Evolutionary conservation across 2,329 filamentous ascomycete genomes (phyloP).

Genomic region (Onygenales sp.): DNA sequence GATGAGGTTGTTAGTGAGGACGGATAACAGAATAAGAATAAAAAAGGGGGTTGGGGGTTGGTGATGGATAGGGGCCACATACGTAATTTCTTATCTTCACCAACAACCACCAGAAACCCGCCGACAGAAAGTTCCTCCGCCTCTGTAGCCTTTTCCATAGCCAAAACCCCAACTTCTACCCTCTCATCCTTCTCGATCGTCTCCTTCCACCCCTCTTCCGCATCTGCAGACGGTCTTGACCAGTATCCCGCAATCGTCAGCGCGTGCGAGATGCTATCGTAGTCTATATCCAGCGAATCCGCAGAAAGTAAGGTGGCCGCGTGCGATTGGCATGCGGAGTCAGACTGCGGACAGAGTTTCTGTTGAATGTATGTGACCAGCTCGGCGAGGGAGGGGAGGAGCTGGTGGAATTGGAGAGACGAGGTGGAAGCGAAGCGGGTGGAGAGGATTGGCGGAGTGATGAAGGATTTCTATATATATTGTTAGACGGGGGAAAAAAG

Average conservation of each 20-base stretch:
- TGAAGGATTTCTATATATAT: slow-evolving; percentile 48
- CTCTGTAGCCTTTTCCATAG: slow-evolving; percentile 48
- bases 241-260: slow-evolving; percentile 59
- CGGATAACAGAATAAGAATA: background rate
- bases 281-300: slow-evolving; percentile 66
- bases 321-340: slow-evolving; percentile 42
- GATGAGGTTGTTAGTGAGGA: background rate
- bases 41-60: background rate
- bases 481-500: slow-evolving; percentile 14
- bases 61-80: slow-evolving; percentile 15
- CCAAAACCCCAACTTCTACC: slow-evolving; percentile 74
- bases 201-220: slow-evolving; percentile 38
- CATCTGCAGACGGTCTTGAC: slow-evolving; percentile 24
- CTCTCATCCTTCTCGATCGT: slow-evolving; percentile 30
- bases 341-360: slow-evolving; percentile 41
- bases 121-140: slow-evolving; percentile 67
- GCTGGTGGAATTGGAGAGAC: slow-evolving; percentile 61
- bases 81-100: slow-evolving; percentile 61
- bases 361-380: slow-evolving; percentile 47
- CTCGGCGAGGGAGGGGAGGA: slow-evolving; percentile 46
- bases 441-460: slow-evolving; percentile 44
- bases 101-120: slow-evolving; percentile 69
- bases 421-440: slow-evolving; percentile 54
- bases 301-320: slow-evolving; percentile 43
- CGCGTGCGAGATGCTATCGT: slow-evolving; percentile 57